Evolutionary conservation across 805 yeast species (phyloP), one percentile per base, ranked within the genome.

Genomic region (Ogataea corticis): DNA sequence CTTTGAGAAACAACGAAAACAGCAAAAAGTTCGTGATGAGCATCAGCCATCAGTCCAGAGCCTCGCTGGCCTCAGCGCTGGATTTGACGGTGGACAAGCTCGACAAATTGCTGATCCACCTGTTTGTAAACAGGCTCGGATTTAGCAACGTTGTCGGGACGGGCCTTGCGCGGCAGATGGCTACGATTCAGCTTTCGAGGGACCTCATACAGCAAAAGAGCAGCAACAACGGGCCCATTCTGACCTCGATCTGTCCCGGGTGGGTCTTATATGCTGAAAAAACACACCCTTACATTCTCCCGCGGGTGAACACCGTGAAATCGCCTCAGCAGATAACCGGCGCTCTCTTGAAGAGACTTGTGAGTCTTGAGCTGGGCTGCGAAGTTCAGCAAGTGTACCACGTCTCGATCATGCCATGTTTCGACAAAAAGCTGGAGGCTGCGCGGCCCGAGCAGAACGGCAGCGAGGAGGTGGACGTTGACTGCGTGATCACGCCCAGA

Each of bases 271-370:
- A 94, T 59, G 96, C 92, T 0, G 98, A 94, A 55, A 94, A 94
- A 70, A 91, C 98, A 0, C 97, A 92, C 62, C 95, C 96, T 0
- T 82, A 86, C 51, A 70, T 94, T 9, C 67, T 90, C 13, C 85
- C 91, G 0, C 71, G 75, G 46, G 61, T 94, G 48, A 80, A 95
- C 11, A 75, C 76, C 29, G 85, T 87, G 34, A 87, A 88, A 58
- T 87, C 96, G 0, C 95, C 98, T 3, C 98, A 92, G 66, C 97
- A 89, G 62, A 85, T 92, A 41, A 88, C 97, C 0, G 98, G 98
- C 0, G 70, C 81, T 15, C 54, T 91, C 17, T 64, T 92, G 41
- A 91, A 91, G 62, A 63, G 72, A 14, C 59, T 82, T 18, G 61
- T 70, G 2, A 58, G 73, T 2, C 46, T 48, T n/a, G 72, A 73